Percentiles rank a stretch among this genome's conserved stretches.
These are phyloP conservation scores for Piper longum DNA, from an alignment of 164 flowering plant species.

Conservation along the genomic window DNA sequence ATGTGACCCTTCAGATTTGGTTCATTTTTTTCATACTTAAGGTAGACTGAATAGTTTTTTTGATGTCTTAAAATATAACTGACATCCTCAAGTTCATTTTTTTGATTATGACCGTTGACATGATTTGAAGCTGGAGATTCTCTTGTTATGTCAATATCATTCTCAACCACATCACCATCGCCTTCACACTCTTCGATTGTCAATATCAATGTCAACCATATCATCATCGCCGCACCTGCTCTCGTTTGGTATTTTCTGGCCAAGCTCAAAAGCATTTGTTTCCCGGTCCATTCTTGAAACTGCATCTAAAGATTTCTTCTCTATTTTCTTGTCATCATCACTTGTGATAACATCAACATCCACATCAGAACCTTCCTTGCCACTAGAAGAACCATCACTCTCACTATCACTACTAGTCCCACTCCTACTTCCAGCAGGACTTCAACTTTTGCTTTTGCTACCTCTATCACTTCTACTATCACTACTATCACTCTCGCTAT, in stretches of 20 bases:
- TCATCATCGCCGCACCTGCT: slow-evolving; percentile 5
- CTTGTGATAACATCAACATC: slow-evolving; percentile 85
- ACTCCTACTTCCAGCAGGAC: slow-evolving; percentile 55
- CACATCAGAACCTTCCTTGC: slow-evolving; percentile 88
- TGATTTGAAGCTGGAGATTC: slow-evolving; percentile 21
- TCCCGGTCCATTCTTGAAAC: slow-evolving; percentile 12
- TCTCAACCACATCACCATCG: slow-evolving; percentile 2
- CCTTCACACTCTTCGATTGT: slow-evolving; percentile 1
- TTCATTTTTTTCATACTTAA: slow-evolving; percentile 75
- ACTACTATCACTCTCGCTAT: slow-evolving; percentile 58
- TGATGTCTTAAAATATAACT: slow-evolving; percentile 11
- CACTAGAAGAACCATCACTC: slow-evolving; percentile 72
- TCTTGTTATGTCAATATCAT: slow-evolving; percentile 18
- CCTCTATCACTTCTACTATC: slow-evolving; percentile 42
- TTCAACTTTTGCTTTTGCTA: slow-evolving; percentile 40
- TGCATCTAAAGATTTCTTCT: slow-evolving; percentile 20
- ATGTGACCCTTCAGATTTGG: slow-evolving; percentile 87
- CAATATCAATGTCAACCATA: slow-evolving; percentile 10
- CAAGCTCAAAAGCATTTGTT: slow-evolving; percentile 17
- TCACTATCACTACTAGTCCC: slow-evolving; percentile 87
- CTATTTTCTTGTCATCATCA: slow-evolving; percentile 67
- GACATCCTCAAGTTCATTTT: slow-evolving; percentile 20
- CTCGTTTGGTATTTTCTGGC: slow-evolving; percentile 21
- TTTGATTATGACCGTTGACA: slow-evolving; percentile 8
- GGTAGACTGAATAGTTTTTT: slow-evolving; percentile 34